Evolutionary conservation across 2,329 filamentous ascomycete genomes (phyloP), one percentile per base, ranked within the genome.

Genomic region (Cordyceps farinosa): DNA sequence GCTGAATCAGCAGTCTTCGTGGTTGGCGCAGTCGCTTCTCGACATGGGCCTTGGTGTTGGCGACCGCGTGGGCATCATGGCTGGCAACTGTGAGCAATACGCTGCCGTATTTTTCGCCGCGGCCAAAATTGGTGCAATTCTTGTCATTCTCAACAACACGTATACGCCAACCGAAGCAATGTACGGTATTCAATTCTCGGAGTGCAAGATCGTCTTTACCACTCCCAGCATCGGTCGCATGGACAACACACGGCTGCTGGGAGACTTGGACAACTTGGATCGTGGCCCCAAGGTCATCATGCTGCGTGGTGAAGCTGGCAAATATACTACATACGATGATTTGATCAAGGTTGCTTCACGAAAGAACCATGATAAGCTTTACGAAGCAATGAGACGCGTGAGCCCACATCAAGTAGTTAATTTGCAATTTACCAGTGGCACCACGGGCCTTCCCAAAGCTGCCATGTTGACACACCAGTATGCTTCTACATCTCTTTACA

Each of bases 61-160:
- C 42, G 90, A 92, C 72, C 82, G 89, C 15, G 81, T 92, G 34
- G 90, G 86, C 36, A 87, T 93, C 67, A 91, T 92, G 87, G 89
- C 89, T 75, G 69, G 92, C 78, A 77, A 96, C 84, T 79, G 92
- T 81, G 77, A 96, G 83, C 82, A 96, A 84, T 94, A 94, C 86
- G 76, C 90, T 36, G 82, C 88, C 3, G 82, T 91, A 17, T 90
- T 91, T 79, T 91, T 92, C 67, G 89, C 88, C 3, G 87, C 86
- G 11, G 86, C 87, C 47, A 81, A 85, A 53, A 82, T 90, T 22
- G 87, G 88, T 10, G 87, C 84, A 53, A 86, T 89, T 52, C 79
- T 92, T 59, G 90, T 92, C 34, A 91, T 92, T 51, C 78, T 93
- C 67, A 93, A 93, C 77, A 93, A 92, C 76, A 93, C 90, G 0